phyloP scores from a whole-genome alignment of 306 rosid species.

The barrel medic (Medicago truncatula) region MtrunA17r5.0-ANR NC_053042.1:40356501-40357000 shows the following conservation, averaged over 20 bases:
- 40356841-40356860: conserved; percentile 39
- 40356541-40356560: conserved; percentile 64
- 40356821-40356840: conserved; percentile 11
- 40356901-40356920: conserved; percentile 28
- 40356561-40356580: conserved; percentile 68
- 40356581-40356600: conserved; percentile 73
- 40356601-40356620: conserved; percentile 97
- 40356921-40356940: conserved; percentile 18
- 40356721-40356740: conserved; percentile 57
- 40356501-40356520: conserved; percentile 72
- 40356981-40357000: background rate
- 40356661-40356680: conserved; percentile 98
- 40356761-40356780: conserved; percentile 46
- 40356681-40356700: conserved; percentile 92
- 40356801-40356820: conserved; percentile 20
- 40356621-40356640: conserved; percentile 92
- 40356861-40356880: conserved; percentile 40
- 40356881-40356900: conserved; percentile 20
- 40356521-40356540: conserved; percentile 73
- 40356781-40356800: conserved; percentile 36
- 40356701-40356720: conserved; percentile 75
- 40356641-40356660: conserved; percentile 93
- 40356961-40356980: background rate
- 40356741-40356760: conserved; percentile 39
- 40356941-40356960: background rate